Evolutionary conservation across 257 asterid genomes (phyloP).

Genomic region (Marsdenia floribunda): DNA sequence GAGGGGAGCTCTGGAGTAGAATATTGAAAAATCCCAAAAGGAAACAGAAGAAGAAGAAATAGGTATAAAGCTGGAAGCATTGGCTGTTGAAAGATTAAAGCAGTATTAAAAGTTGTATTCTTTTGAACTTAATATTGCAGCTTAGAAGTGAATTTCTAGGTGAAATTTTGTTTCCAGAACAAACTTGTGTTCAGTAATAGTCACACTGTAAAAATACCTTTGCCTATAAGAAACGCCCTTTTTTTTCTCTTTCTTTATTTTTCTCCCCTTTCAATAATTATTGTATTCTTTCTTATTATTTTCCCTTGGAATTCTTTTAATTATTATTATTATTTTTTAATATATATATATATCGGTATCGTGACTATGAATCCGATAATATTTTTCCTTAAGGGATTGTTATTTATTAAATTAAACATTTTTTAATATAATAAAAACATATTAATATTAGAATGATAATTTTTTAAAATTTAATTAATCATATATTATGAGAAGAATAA

Average conservation of each 20-base stretch:
- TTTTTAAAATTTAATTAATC: too few species aligned
- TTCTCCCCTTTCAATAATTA: background rate
- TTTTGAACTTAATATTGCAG: conserved; percentile 13
- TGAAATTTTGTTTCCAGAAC: conserved; percentile 5
- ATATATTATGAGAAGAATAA: too few species aligned
- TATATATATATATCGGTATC: too few species aligned
- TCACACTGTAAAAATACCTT: conserved; percentile 7
- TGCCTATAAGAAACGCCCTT: background rate
- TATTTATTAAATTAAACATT: too few species aligned
- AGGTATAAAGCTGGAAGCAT: conserved; percentile 17
- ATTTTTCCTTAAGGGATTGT: too few species aligned
- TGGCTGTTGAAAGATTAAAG: background rate
- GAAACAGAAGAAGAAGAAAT: conserved; percentile 7
- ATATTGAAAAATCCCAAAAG: conserved; percentile 17
- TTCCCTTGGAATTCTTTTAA: too few species aligned
- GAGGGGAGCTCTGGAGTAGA: conserved; percentile 5
- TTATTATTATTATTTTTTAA: too few species aligned
- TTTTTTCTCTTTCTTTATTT: background rate
- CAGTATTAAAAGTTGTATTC: conserved; percentile 9
- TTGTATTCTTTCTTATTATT: background rate
- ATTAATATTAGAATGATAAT: too few species aligned
- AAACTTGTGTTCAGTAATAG: conserved; percentile 2
- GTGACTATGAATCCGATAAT: too few species aligned
- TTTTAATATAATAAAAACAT: too few species aligned
- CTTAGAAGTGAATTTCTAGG: conserved; percentile 13